A percentile compares a stretch with the other conserved stretches of the same genome.
Evolutionary conservation across 2,329 filamentous ascomycete species (phyloP).

Genomic region (Cadophora malorum): DNA sequence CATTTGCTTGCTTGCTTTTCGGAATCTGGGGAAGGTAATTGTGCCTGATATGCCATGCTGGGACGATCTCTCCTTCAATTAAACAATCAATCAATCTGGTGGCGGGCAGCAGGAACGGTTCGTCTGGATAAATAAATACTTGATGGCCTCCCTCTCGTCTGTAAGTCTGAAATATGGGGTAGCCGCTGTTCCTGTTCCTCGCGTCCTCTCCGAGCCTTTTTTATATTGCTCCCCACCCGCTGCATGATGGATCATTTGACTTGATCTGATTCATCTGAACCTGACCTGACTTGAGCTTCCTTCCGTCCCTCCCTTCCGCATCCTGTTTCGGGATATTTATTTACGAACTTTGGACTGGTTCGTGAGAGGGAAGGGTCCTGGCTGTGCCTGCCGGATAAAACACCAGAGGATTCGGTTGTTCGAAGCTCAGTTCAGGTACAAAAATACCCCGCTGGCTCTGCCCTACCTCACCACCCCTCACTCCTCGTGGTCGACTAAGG

Average conservation of each 20-base stretch:
- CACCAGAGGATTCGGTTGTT: not conserved
- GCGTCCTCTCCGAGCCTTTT: constrained; percentile 1
- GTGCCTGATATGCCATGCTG: constrained; percentile 13
- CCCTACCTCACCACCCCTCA: not conserved
- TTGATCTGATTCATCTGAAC: not conserved
- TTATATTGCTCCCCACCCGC: not conserved
- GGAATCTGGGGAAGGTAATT: not conserved
- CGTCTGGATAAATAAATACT: constrained; percentile 13
- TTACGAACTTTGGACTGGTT: not conserved
- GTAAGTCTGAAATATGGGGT: constrained; percentile 9
- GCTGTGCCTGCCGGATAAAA: constrained; percentile 3
- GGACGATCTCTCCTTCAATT: not conserved
- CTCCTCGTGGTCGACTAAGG: not conserved
- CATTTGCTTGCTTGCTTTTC: not conserved
- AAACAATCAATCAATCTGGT: constrained; percentile 11
- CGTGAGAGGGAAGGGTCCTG: not conserved
- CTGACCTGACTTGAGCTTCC: not conserved
- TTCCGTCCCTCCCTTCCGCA: constrained; percentile 9
- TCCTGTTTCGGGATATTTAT: constrained; percentile 5
- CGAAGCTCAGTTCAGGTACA: not conserved
- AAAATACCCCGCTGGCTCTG: constrained; percentile 4
- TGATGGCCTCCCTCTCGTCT: not conserved
- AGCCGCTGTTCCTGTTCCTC: not conserved
- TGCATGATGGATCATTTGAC: constrained; percentile 16
- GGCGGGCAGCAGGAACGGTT: not conserved